Evolutionary conservation across 2,329 filamentous ascomycete genomes (phyloP), one percentile per base, ranked within the genome.

Genomic region (Clonostachys rhizophaga): DNA sequence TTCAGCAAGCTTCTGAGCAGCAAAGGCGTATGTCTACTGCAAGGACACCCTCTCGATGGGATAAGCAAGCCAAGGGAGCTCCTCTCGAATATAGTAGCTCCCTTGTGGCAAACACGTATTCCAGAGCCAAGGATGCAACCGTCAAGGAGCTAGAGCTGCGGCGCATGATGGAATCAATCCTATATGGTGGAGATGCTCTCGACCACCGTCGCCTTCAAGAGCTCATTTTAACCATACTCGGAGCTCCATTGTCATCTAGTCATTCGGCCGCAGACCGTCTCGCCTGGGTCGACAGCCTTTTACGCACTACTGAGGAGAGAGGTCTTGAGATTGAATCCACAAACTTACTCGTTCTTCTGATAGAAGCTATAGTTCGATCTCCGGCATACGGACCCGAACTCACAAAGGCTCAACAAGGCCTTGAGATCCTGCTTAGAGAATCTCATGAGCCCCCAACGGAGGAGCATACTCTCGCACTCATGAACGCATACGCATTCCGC

Each of bases 271-370:
- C 51, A 4, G 49, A 61, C 16, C 65, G 69, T 39, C 58, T 71
- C 1, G 54, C 60, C 17, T 55, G 77, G 5, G 65, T 72, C 3
- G 64, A 75, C 41, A 58, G 69, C 34, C 56, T 79, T 12, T 58
- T 78, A 8, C 58, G 66, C 13, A 70, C 69, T 6, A 68, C 76
- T 45, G 63, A 71, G 41, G 70, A 73, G 52, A 70, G 75, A 9
- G 69, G 71, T 16, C 58, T 75, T 47, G 50, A 59, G 3, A 57
- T 77, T 17, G 56, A 74, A 47, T 62, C 65, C 30, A 62, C 71
- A 47, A 70, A 77, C 24, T 60, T 84, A 45, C 67, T 84, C 43
- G 66, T 75, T 12, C 57, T 67, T 10, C 61, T 79, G 34, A 69
- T 79, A 13, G 68, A 72, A 47, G 58, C 63, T 5, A 59, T 70